Conservation (phyloP, 495 filamentous ascomycete species). For the Trichoderma virens region DNA sequence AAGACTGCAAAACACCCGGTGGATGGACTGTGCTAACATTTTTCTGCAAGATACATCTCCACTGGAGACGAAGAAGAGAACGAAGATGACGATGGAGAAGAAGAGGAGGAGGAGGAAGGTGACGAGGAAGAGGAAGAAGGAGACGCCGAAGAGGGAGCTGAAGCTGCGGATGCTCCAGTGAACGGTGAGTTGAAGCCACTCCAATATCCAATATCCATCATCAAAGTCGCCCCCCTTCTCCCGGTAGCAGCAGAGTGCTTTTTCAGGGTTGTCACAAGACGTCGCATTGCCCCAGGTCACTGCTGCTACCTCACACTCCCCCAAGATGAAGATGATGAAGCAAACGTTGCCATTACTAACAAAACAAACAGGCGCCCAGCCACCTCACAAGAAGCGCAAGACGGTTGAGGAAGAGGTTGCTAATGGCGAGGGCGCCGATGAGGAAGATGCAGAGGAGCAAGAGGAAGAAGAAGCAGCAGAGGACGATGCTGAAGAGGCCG, state of each 20-base stretch:
- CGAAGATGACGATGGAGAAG: slow-evolving; percentile 26
- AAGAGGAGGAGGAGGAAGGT: slow-evolving; percentile 35
- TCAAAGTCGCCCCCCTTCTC: too few relatives aligned
- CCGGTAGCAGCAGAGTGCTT: neutral
- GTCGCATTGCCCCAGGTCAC: neutral
- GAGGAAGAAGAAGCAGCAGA: slow-evolving; percentile 31
- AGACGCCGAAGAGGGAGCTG: slow-evolving; percentile 20
- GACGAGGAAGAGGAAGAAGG: slow-evolving; percentile 25
- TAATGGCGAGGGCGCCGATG: slow-evolving; percentile 12
- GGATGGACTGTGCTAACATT: neutral
- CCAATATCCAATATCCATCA: neutral
- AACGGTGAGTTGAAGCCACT: slow-evolving; percentile 26
- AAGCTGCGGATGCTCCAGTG: slow-evolving; percentile 10
- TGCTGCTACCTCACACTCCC: neutral
- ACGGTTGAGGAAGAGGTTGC: slow-evolving; percentile 19
- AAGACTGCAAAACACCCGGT: neutral
- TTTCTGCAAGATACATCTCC: slow-evolving; percentile 6
- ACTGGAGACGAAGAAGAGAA: slow-evolving; percentile 24
- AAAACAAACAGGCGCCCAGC: slow-evolving; percentile 16
- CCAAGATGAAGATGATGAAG: neutral
- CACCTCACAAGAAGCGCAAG: slow-evolving; percentile 29
- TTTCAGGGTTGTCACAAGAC: neutral
- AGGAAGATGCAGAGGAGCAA: slow-evolving; percentile 22
- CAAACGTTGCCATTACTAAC: neutral
- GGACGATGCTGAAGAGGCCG: slow-evolving; percentile 21